Conservation (phyloP, 2,329 filamentous ascomycete genomes). For the Akanthomyces muscarius region DNA sequence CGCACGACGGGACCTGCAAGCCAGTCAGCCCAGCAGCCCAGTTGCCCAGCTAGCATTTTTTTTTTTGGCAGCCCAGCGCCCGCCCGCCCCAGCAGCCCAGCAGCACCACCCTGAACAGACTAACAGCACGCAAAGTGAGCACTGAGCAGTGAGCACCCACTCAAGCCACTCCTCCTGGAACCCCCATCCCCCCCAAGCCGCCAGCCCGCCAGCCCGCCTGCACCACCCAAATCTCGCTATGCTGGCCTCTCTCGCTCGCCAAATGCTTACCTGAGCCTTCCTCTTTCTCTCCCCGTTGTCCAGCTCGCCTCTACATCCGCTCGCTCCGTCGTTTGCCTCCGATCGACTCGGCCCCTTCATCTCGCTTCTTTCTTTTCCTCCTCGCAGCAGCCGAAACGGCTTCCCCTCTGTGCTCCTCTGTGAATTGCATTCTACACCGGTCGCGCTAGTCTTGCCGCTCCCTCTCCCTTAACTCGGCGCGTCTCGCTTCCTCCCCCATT, state of each 20-base stretch:
- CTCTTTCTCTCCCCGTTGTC: neutral
- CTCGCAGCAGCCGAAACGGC: neutral
- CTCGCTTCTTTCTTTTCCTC: neutral
- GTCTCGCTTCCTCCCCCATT: conserved; percentile 5
- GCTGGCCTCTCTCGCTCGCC: conserved; percentile 16
- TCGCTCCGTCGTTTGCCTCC: conserved; percentile 7
- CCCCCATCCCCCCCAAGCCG: too few relatives aligned
- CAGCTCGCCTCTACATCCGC: conserved; percentile 1
- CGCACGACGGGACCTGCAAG: neutral
- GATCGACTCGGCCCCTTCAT: neutral
- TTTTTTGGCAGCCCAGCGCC: neutral
- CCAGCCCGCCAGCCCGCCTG: neutral
- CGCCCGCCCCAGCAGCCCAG: neutral
- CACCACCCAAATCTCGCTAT: neutral
- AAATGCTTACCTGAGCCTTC: conserved; percentile 10
- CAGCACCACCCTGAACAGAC: too few relatives aligned
- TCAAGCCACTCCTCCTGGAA: too few relatives aligned
- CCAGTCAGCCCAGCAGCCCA: neutral
- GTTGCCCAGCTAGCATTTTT: neutral
- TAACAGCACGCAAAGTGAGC: neutral
- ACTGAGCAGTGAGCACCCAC: neutral
- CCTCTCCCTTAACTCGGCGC: conserved; percentile 13
- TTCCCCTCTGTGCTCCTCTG: neutral
- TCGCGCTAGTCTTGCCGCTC: conserved; percentile 4
- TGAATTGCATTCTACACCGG: conserved; percentile 2